Conservation (phyloP, 2,329 filamentous ascomycete species). For the Calycina herbarum region DNA sequence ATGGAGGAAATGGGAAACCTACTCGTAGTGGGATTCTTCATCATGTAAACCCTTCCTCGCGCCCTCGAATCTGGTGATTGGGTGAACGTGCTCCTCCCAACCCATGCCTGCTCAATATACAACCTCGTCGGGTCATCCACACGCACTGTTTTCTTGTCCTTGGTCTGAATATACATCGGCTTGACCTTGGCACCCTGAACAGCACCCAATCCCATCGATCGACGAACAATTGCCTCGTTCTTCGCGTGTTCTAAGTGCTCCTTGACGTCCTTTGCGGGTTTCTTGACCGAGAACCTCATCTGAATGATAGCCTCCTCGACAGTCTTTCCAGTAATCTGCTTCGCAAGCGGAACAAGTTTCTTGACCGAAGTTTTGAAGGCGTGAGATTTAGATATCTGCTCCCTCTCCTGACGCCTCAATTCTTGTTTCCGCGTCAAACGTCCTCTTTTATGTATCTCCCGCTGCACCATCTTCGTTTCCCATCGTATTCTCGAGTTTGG, state of each 20-base stretch:
- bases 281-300: constrained; percentile 96
- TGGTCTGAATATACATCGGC: constrained; percentile 64
- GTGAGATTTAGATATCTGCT: constrained; percentile 61
- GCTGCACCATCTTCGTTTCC: constrained; percentile 82
- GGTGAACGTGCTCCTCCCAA: constrained; percentile 68
- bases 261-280: constrained; percentile 76
- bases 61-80: constrained; percentile 69
- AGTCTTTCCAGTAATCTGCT: constrained; percentile 91
- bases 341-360: constrained; percentile 83
- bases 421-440: constrained; percentile 65
- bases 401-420: constrained; percentile 64
- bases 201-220: constrained; percentile 76
- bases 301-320: constrained; percentile 90
- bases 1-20: constrained; percentile 42
- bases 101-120: constrained; percentile 93
- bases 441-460: constrained; percentile 68
- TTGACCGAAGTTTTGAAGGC: constrained; percentile 83
- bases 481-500: constrained; percentile 70
- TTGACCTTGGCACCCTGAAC: constrained; percentile 38
- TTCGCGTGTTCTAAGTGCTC: constrained; percentile 79
- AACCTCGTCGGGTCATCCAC: constrained; percentile 76
- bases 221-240: constrained; percentile 74
- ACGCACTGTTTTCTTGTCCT: constrained; percentile 71
- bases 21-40: constrained; percentile 75
- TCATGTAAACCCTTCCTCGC: constrained; percentile 66